Conservation (phyloP, 352 stramenopile species). For the Phytophthora kernoviae region DNA sequence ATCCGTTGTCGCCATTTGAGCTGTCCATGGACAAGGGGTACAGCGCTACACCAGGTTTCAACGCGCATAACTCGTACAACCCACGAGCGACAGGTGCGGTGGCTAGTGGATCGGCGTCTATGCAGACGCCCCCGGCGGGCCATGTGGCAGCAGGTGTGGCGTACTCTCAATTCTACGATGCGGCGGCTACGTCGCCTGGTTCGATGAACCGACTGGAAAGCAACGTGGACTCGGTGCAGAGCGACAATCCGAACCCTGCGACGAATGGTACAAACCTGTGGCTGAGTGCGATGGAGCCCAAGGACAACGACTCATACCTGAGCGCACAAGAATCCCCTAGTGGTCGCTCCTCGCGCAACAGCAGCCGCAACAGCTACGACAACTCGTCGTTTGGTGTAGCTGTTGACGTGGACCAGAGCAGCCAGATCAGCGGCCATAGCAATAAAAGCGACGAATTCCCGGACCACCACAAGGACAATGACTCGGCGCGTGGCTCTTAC, state of each 20-base stretch:
- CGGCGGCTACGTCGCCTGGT: conserved; percentile 59
- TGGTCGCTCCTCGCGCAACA: conserved; percentile 46
- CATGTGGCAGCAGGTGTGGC: conserved; percentile 54
- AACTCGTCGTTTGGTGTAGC: conserved; percentile 19
- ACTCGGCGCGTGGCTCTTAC: conserved; percentile 76
- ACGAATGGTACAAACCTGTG: conserved; percentile 71
- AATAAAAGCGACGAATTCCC: conserved; percentile 77
- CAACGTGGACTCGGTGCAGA: conserved; percentile 34
- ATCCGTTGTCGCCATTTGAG: conserved; percentile 82
- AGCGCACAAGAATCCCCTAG: conserved; percentile 56
- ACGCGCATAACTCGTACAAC: conserved; percentile 52
- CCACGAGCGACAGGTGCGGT: conserved; percentile 29
- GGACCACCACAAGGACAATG: conserved; percentile 71
- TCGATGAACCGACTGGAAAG: conserved; percentile 33
- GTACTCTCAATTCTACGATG: conserved; percentile 82
- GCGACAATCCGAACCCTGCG: conserved; percentile 20
- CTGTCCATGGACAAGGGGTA: conserved; percentile 88
- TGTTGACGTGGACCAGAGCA: conserved; percentile 62
- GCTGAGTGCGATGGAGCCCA: conserved; percentile 83
- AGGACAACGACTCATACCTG: conserved; percentile 76
- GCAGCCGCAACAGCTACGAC: conserved; percentile 75
- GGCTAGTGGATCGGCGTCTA: conserved; percentile 29
- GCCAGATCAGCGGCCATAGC: conserved; percentile 70
- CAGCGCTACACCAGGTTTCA: conserved; percentile 42
- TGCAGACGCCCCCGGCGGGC: conserved; percentile 39